These are phyloP conservation scores for Russula vinacea DNA, from an alignment of 768 basidiomycete genomes.

Conservation along the genomic window DNA sequence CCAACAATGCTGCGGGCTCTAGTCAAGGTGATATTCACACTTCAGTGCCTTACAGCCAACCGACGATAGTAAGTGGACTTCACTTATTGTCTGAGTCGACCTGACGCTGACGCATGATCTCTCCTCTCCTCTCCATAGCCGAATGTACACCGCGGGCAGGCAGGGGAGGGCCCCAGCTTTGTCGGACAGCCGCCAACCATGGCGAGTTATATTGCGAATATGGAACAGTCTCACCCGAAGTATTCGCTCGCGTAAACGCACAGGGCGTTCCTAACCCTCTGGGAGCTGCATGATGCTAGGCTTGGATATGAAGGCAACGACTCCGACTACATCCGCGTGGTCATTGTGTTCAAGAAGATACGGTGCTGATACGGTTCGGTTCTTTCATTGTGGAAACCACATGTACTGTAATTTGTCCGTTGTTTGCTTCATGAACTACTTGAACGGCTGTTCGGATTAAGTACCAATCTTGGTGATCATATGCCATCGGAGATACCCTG, in stretches of 20 bases:
- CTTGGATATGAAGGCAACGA: not conserved
- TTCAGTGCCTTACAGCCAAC: not conserved
- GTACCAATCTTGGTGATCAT: too few relatives aligned
- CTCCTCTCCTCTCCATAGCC: not conserved
- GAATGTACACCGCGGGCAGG: not conserved
- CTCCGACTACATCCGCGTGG: not conserved
- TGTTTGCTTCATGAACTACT: too few relatives aligned
- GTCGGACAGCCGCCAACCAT: not conserved
- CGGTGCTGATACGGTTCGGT: too few relatives aligned
- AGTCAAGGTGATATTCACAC: not conserved
- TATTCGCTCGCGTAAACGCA: not conserved
- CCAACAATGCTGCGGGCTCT: not conserved
- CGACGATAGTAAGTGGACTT: not conserved
- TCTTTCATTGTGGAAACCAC: not conserved
- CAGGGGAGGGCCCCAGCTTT: not conserved
- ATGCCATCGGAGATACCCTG: too few relatives aligned
- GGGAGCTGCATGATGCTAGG: not conserved
- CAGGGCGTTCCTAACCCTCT: not conserved
- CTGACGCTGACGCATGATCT: not conserved
- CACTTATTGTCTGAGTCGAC: not conserved
- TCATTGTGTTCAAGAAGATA: not conserved
- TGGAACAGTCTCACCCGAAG: not conserved
- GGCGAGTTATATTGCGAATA: not conserved
- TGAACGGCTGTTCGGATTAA: too few relatives aligned
- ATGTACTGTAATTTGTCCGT: not conserved